These are phyloP conservation scores for Cordyceps cateniannulata DNA, from an alignment of 2,329 filamentous ascomycete genomes.

Conservation along the genomic window DNA sequence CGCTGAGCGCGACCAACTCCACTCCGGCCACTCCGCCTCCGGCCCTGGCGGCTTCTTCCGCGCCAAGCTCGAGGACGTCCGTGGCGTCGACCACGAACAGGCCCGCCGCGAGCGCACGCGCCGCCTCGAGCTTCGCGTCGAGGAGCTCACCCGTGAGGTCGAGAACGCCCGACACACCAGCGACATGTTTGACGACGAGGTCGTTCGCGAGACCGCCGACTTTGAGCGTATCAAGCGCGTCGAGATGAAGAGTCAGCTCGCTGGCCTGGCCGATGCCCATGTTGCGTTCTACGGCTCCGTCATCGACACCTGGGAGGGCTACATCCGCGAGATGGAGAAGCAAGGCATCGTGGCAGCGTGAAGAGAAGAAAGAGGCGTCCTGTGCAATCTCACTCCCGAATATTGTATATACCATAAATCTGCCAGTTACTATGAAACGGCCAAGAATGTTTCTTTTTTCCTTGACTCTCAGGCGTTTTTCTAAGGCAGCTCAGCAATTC, in stretches of 20 bases:
- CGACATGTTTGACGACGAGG: slow-evolving; percentile 93
- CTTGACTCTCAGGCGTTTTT: neutral
- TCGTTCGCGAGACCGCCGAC: slow-evolving; percentile 84
- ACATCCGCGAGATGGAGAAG: slow-evolving; percentile 81
- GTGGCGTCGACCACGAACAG: slow-evolving; percentile 94
- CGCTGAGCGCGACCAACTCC: slow-evolving; percentile 73
- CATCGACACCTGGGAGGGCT: slow-evolving; percentile 79
- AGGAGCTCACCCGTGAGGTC: slow-evolving; percentile 83
- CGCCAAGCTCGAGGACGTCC: slow-evolving; percentile 91
- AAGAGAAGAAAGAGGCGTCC: neutral
- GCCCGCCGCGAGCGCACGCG: slow-evolving; percentile 78
- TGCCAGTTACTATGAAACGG: neutral
- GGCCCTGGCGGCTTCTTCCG: slow-evolving; percentile 84
- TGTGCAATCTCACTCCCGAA: neutral
- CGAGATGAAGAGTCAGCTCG: slow-evolving; percentile 85
- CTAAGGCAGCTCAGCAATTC: too few species aligned
- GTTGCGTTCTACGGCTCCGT: slow-evolving; percentile 79
- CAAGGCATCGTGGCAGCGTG: slow-evolving; percentile 36
- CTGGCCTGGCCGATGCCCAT: slow-evolving; percentile 76
- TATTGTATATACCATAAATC: neutral
- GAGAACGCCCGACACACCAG: slow-evolving; percentile 80
- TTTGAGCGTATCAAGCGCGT: slow-evolving; percentile 95
- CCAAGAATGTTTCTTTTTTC: neutral
- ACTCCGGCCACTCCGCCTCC: slow-evolving; percentile 54
- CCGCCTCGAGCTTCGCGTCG: slow-evolving; percentile 87